These are phyloP conservation scores for Dioszegia aurantiaca DNA, from an alignment of 768 basidiomycete genomes.

Conservation along the genomic window DNA sequence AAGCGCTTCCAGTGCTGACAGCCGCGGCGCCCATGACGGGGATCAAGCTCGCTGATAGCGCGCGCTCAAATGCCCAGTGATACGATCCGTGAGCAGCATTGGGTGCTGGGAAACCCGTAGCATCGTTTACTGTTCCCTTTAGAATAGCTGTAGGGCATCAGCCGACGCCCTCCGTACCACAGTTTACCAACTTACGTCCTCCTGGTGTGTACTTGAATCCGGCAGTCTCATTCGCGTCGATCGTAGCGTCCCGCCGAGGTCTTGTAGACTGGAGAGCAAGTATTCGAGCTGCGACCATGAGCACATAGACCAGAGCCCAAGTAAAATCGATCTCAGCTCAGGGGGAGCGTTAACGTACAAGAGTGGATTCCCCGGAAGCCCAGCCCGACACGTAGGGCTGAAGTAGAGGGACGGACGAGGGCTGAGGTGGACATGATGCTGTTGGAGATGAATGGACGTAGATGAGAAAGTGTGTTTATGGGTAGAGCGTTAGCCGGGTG, in stretches of 20 bases:
- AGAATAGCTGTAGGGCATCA: conserved; percentile 63
- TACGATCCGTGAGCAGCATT: conserved; percentile 82
- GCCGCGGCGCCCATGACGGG: conserved; percentile 85
- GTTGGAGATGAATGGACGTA: background rate
- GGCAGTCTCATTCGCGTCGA: conserved; percentile 46
- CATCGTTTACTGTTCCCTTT: conserved; percentile 92
- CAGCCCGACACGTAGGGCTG: conserved; percentile 20
- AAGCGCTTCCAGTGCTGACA: conserved; percentile 67
- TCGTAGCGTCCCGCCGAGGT: conserved; percentile 25
- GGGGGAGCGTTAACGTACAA: conserved; percentile 13
- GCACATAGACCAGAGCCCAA: background rate
- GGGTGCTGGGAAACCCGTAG: conserved; percentile 80
- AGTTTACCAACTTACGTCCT: conserved; percentile 50
- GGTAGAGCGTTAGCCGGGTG: conserved; percentile 1
- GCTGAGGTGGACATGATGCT: conserved; percentile 9
- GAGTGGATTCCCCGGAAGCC: conserved; percentile 29
- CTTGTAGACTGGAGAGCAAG: conserved; percentile 30
- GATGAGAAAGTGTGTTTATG: background rate
- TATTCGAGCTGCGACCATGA: conserved; percentile 29
- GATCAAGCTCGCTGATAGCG: conserved; percentile 79
- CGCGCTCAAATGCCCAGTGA: conserved; percentile 89
- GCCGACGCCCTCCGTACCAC: too few relatives aligned
- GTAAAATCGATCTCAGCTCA: background rate
- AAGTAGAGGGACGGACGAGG: conserved; percentile 11
- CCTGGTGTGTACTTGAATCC: conserved; percentile 53